phyloP scores from a whole-genome alignment of 768 basidiomycete species.

The Tricholoma hemisulphureum region DNA sequence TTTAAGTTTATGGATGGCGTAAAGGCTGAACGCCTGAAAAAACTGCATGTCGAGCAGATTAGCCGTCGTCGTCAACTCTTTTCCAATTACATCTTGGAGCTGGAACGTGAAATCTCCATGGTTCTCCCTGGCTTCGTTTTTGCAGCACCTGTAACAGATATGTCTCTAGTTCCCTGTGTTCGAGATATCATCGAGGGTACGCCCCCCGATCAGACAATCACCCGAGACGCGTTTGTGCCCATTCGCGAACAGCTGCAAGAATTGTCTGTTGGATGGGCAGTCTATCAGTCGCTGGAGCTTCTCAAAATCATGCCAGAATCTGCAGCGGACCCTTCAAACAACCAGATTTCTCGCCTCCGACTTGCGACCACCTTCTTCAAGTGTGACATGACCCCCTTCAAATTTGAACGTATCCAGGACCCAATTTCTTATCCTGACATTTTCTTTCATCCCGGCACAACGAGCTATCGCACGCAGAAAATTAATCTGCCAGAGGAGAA shows the following conservation, averaged over 20 bases:
- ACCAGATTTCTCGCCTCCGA: constrained; percentile 12
- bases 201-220: constrained; percentile 12
- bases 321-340: background rate
- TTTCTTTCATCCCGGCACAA: constrained; percentile 16
- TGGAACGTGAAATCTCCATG: background rate
- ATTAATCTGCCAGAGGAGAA: constrained; percentile 5
- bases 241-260: constrained; percentile 7
- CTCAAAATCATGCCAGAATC: constrained; percentile 19
- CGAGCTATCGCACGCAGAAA: constrained; percentile 11
- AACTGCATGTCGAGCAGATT: constrained; percentile 14
- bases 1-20: constrained; percentile 35
- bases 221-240: constrained; percentile 13
- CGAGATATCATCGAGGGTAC: constrained; percentile 20
- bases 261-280: constrained; percentile 15
- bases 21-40: constrained; percentile 17
- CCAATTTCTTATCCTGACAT: constrained; percentile 19
- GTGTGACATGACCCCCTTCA: constrained; percentile 24
- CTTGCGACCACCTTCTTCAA: constrained; percentile 28
- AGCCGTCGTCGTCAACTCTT: constrained; percentile 18
- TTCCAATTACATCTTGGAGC: constrained; percentile 14
- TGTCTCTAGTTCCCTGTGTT: constrained; percentile 17
- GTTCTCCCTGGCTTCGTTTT: background rate
- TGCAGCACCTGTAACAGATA: constrained; percentile 15
- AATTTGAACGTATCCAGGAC: constrained; percentile 12
- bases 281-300: constrained; percentile 11